A percentile compares a stretch with the other conserved stretches of the same genome.
Conservation (phyloP, 2,329 filamentous ascomycete genomes). For the Penicillium capsulatum region DNA sequence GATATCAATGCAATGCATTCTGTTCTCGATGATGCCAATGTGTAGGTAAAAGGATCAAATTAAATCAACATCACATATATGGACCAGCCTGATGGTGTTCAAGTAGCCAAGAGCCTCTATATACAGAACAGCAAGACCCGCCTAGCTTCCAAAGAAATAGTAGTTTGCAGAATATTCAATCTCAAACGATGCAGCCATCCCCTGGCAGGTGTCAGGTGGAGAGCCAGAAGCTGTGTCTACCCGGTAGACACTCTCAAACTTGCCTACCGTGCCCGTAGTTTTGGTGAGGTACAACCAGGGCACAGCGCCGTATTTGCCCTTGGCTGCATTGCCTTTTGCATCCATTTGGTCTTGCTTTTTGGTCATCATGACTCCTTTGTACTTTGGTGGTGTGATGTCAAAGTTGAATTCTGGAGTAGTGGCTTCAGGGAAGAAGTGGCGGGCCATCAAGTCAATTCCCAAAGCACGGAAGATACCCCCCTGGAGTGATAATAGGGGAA, state of each 20-base stretch:
- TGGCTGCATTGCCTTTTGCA: slow-evolving; percentile 60
- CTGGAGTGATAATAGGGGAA: slow-evolving; percentile 49
- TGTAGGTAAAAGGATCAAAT: too few relatives aligned
- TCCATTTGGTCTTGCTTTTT: slow-evolving; percentile 57
- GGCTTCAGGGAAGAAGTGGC: slow-evolving; percentile 72
- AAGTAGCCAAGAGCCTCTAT: slow-evolving; percentile 11
- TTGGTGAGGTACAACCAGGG: slow-evolving; percentile 69
- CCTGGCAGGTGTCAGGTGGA: slow-evolving; percentile 68
- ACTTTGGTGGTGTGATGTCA: slow-evolving; percentile 49
- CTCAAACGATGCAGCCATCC: slow-evolving; percentile 59
- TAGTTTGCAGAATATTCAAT: slow-evolving; percentile 82
- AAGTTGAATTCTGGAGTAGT: slow-evolving; percentile 79
- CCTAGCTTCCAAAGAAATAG: slow-evolving; percentile 51
- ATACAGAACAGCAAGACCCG: slow-evolving; percentile 9
- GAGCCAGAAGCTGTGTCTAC: slow-evolving; percentile 78
- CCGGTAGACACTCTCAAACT: slow-evolving; percentile 73
- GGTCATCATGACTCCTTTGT: slow-evolving; percentile 56
- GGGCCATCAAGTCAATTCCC: slow-evolving; percentile 63
- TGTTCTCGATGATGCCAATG: too few relatives aligned
- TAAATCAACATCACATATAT: neutral
- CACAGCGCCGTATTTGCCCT: slow-evolving; percentile 65
- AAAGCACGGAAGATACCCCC: slow-evolving; percentile 46
- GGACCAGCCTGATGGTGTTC: slow-evolving; percentile 4
- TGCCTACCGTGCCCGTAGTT: slow-evolving; percentile 54
- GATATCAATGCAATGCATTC: too few relatives aligned